Conservation (phyloP, 2,329 filamentous ascomycete genomes). For the Colletotrichum nymphaeae region DNA sequence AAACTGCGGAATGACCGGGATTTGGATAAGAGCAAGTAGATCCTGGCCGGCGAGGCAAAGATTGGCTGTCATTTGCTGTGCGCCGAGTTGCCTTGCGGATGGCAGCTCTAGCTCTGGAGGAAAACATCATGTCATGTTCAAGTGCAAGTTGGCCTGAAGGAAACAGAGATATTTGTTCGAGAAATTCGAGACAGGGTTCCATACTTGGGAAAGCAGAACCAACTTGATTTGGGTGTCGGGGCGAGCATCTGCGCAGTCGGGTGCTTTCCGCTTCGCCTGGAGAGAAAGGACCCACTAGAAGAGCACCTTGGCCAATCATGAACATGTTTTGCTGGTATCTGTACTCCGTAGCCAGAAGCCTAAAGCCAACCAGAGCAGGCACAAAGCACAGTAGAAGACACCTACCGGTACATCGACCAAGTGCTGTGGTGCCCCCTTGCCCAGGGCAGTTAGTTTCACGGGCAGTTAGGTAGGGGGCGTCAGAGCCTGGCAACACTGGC, state of each 20-base stretch:
- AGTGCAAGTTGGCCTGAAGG: constrained; percentile 10
- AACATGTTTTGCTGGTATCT: too few relatives aligned
- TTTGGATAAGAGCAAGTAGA: background rate
- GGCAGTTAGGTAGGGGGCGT: background rate
- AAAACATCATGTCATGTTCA: background rate
- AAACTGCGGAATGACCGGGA: background rate
- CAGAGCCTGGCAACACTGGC: too few relatives aligned
- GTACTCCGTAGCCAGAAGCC: too few relatives aligned
- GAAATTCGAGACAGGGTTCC: background rate
- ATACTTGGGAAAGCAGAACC: background rate
- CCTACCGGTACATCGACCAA: background rate
- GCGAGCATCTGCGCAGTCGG: background rate
- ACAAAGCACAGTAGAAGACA: background rate
- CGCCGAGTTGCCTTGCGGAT: background rate
- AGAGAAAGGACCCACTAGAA: background rate
- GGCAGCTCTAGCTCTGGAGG: background rate
- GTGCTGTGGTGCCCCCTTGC: background rate
- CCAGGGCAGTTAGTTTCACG: background rate
- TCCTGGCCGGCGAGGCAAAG: background rate
- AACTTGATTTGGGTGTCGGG: background rate
- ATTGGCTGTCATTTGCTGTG: background rate
- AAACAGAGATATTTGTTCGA: background rate
- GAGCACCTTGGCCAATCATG: background rate
- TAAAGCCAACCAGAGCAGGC: background rate
- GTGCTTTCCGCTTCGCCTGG: background rate